These are phyloP conservation scores for Candida incommunis DNA, from an alignment of 805 yeast genomes.

Conservation along the genomic window DNA sequence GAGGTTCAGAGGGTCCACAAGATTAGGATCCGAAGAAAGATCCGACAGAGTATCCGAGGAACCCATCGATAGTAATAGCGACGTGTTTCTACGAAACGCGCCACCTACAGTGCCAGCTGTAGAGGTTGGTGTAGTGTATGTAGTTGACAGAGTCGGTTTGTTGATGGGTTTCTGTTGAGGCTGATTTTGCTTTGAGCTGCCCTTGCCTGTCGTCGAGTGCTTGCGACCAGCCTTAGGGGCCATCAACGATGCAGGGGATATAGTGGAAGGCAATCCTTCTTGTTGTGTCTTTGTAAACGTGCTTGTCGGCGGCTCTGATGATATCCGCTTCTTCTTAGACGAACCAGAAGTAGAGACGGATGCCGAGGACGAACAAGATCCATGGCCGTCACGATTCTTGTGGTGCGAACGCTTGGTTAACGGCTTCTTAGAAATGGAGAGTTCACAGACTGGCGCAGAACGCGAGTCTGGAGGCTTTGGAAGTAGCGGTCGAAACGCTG, in stretches of 20 bases:
- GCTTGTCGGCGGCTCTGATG: neutral
- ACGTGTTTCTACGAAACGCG: neutral
- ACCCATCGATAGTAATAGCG: neutral
- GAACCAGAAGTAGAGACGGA: neutral
- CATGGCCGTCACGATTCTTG: neutral
- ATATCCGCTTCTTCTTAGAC: conserved; percentile 3
- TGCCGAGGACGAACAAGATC: neutral
- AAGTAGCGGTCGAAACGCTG: conserved; percentile 22
- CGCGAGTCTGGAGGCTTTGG: conserved; percentile 16
- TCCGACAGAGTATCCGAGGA: neutral
- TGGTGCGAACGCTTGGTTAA: neutral
- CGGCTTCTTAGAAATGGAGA: neutral
- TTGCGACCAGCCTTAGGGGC: neutral
- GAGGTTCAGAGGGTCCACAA: neutral
- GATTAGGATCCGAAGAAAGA: neutral
- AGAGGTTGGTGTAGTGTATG: neutral
- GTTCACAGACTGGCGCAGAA: neutral
- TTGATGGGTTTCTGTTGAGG: neutral
- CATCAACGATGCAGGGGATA: conserved; percentile 7
- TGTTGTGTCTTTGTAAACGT: neutral
- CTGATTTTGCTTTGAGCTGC: neutral
- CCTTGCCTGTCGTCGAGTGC: neutral
- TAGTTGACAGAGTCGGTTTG: neutral
- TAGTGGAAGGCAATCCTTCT: conserved; percentile 4
- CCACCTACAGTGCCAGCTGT: neutral